A percentile compares a stretch with the other conserved stretches of the same genome.
Conservation (phyloP, 106 monocot genomes). For the Dioscorea alata region DNA sequence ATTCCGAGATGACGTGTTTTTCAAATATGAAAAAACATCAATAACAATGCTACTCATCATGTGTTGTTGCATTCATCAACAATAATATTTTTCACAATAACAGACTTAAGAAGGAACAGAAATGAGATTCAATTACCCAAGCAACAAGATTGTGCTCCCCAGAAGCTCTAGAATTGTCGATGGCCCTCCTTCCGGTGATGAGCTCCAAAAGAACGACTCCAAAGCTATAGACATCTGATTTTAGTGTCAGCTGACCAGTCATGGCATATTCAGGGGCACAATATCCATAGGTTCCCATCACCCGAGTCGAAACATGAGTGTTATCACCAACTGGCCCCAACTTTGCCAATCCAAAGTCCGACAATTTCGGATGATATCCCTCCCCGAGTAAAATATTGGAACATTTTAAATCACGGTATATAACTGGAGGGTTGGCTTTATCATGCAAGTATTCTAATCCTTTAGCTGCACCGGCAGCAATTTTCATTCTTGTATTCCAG, state of each 20-base stretch:
- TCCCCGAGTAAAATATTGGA: constrained; percentile 28
- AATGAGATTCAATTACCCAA: constrained; percentile 10
- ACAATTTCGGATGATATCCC: constrained; percentile 23
- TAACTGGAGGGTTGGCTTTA: constrained; percentile 30
- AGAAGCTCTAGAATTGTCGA: constrained; percentile 19
- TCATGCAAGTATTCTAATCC: constrained; percentile 32
- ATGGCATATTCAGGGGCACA: constrained; percentile 36
- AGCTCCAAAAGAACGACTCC: constrained; percentile 27
- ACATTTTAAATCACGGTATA: constrained; percentile 29
- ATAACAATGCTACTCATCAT: too few species aligned
- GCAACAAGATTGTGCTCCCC: constrained; percentile 34
- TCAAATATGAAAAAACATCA: too few species aligned
- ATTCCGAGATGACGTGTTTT: too few species aligned
- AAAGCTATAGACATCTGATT: constrained; percentile 34
- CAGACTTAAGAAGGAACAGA: too few species aligned
- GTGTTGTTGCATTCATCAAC: too few species aligned
- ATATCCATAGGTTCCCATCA: constrained; percentile 27
- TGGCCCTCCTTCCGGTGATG: constrained; percentile 28
- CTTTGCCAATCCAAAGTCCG: constrained; percentile 31
- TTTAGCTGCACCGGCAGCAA: constrained; percentile 27
- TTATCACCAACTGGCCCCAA: constrained; percentile 23
- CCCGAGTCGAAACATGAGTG: constrained; percentile 28
- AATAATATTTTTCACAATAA: too few species aligned
- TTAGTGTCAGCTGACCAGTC: constrained; percentile 28
- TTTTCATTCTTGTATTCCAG: constrained; percentile 34